Evolutionary conservation across 768 basidiomycete species (phyloP).

Genomic region (Pisolithus microcarpus): DNA sequence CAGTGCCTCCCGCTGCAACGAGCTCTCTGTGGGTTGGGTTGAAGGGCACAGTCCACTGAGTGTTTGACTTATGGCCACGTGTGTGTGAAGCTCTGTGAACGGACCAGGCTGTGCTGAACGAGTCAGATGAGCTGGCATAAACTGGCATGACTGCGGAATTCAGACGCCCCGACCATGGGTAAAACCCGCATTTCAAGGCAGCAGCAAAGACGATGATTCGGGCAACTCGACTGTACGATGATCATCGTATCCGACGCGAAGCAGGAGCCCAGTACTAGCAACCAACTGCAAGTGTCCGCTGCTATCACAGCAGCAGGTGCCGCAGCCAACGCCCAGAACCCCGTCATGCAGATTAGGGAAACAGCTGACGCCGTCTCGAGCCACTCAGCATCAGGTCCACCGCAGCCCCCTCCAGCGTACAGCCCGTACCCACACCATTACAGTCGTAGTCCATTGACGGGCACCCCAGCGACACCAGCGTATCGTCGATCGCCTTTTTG

Average conservation of each 20-base stretch:
- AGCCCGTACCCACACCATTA: background rate
- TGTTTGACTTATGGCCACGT: too few species aligned
- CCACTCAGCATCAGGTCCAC: background rate
- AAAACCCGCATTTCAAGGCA: too few species aligned
- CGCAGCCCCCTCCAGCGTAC: background rate
- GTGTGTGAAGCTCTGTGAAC: too few species aligned
- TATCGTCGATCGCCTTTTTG: constrained; percentile 1
- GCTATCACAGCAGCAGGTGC: background rate
- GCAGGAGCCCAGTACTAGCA: background rate
- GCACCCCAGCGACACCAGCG: background rate
- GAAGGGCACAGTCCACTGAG: too few species aligned
- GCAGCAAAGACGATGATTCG: background rate
- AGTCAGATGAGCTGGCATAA: too few species aligned
- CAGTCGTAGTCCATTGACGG: background rate
- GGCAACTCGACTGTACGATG: background rate
- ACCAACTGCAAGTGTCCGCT: background rate
- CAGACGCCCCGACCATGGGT: too few species aligned
- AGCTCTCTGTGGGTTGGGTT: too few species aligned
- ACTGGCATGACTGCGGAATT: too few species aligned
- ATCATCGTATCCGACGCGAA: background rate
- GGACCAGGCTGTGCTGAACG: too few species aligned
- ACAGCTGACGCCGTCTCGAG: background rate
- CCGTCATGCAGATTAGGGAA: background rate
- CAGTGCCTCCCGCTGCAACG: too few species aligned
- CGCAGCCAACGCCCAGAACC: background rate